Evolutionary conservation across 2,329 filamentous ascomycete genomes (phyloP), one percentile per base, ranked within the genome.

Genomic region (Pseudogymnoascus sp.): DNA sequence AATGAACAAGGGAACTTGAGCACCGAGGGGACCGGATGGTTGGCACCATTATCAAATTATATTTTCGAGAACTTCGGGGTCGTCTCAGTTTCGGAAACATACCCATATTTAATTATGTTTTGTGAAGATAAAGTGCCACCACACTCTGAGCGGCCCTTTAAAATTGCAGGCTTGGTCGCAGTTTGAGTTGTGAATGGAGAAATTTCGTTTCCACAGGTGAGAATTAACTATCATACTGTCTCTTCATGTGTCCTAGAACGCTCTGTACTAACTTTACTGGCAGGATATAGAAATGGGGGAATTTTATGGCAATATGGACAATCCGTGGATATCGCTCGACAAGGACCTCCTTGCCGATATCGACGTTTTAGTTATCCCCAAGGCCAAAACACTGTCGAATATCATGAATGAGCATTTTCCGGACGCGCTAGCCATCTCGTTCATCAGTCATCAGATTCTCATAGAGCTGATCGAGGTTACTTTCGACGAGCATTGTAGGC

Each of bases 171-270:
- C 5, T 7, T 46, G 42, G 12, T 46, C 11, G 21, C 42, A 1
- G 21, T 46, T 46, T 46, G 42, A 21, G 4, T 46, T 46, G 42
- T 44, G 12, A 8, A 44, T 21, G 40, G 40, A 11, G 18, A 44
- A 23, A 12, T 14, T 21, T 14, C 12, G 18, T 44, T 44, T 44
- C 40, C 40, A 21, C 16, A 4, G 7, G 40, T 70, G 75, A 21
- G 3, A 42, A 42, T 21, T 42, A 6, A 18, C 37, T 16, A 1
- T 40, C n/a, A 40, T 16, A 42, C 12, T 21, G 10, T 42, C 10
- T 42, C 8, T 10, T 42, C 4, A 4, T 12, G 10, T 42, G 16
- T 21, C n/a, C 10, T 42, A 12, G 16, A 42, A 42, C n/a, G 16
- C 8, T 18, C 10, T 42, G 2, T 44, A 25, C 42, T 46, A 46